Evolutionary conservation across 257 asterid genomes (phyloP).

Genomic region (Solanum clarkiae): DNA sequence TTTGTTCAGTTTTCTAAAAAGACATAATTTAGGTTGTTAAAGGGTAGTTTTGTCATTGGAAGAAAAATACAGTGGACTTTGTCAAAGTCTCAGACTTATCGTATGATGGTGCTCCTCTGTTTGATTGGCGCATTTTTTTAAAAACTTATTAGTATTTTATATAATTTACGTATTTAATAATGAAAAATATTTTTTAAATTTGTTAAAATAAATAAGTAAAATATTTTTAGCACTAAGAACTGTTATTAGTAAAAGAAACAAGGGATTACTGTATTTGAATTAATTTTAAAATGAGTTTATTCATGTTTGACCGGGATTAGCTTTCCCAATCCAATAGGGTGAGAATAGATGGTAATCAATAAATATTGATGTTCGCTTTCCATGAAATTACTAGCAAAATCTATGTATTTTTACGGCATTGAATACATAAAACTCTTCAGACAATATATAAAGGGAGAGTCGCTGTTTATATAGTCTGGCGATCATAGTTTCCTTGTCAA

Average conservation of each 20-base stretch:
- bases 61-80: background rate
- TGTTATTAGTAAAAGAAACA: too few relatives aligned
- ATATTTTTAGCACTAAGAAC: background rate
- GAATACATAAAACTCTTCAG: background rate
- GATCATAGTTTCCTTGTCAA: background rate
- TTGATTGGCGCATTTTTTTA: too few relatives aligned
- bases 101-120: background rate
- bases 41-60: background rate
- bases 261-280: background rate
- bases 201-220: background rate
- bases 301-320: background rate
- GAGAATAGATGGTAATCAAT: background rate
- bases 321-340: background rate
- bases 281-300: background rate
- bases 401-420: background rate
- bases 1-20: too few relatives aligned
- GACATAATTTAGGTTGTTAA: too few relatives aligned
- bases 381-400: background rate
- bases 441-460: background rate
- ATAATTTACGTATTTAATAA: background rate
- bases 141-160: background rate
- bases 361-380: background rate
- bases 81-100: background rate
- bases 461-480: background rate
- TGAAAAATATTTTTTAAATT: background rate